These are phyloP conservation scores for Chlamydomonas reinhardtii DNA, from an alignment of 163 green algal genomes.

Conservation along the genomic window DNA sequence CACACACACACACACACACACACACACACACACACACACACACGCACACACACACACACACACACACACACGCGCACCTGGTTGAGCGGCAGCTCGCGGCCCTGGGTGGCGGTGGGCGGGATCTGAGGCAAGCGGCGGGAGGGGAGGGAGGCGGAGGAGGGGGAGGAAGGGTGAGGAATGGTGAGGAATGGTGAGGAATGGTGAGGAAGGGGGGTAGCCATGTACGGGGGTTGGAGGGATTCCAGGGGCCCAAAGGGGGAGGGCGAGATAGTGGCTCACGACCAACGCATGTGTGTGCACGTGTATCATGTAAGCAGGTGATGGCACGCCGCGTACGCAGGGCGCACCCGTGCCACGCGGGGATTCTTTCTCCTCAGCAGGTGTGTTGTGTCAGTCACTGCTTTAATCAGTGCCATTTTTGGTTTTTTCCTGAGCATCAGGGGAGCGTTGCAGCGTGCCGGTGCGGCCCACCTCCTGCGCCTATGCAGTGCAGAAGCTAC, in stretches of 20 bases:
- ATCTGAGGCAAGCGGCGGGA: constrained; percentile 63
- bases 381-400: constrained; percentile 5
- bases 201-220: background rate
- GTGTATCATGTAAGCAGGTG: no score
- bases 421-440: constrained; percentile 35
- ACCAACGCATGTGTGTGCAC: no score
- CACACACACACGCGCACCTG: constrained; percentile 34
- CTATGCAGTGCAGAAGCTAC: no score
- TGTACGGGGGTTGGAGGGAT: no score
- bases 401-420: constrained; percentile 28
- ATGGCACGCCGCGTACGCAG: no score
- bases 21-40: no score
- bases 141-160: background rate
- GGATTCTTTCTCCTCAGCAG: background rate
- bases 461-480: no score
- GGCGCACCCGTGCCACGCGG: no score
- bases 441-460: background rate
- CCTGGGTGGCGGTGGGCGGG: constrained; percentile 78
- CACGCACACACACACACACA: no score
- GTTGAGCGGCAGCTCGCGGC: constrained; percentile 94
- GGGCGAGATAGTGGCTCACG: no score
- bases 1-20: constrained; percentile 47
- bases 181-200: background rate
- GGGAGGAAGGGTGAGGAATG: no score
- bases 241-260: no score